Percentiles rank a stretch among this genome's conserved stretches.
These are phyloP conservation scores for Ustulina deusta DNA, from an alignment of 2,329 filamentous ascomycete species.

Conservation along the genomic window DNA sequence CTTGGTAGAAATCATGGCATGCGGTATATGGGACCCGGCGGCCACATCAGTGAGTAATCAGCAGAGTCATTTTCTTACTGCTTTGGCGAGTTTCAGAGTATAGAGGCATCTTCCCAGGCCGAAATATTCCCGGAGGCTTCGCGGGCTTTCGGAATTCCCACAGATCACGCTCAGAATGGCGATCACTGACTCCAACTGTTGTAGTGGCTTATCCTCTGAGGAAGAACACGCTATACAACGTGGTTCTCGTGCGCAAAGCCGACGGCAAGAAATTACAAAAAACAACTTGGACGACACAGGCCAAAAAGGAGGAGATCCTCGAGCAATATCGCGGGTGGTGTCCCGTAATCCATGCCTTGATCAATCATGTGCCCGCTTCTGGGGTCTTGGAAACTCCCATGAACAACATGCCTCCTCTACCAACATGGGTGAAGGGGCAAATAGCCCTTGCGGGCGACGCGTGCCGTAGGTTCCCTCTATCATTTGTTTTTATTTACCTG, in stretches of 20 bases:
- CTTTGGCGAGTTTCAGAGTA: not conserved
- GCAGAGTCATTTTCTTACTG: not conserved
- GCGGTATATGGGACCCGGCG: slow-evolving; percentile 55
- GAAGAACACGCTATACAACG: slow-evolving; percentile 73
- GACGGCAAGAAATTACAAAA: slow-evolving; percentile 61
- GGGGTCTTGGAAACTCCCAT: slow-evolving; percentile 76
- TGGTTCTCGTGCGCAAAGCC: slow-evolving; percentile 72
- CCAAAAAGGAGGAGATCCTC: slow-evolving; percentile 71
- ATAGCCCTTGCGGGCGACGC: slow-evolving; percentile 40
- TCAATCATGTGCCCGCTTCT: slow-evolving; percentile 16
- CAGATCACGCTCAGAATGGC: not conserved
- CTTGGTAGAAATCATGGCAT: slow-evolving; percentile 68
- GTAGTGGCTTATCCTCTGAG: slow-evolving; percentile 71
- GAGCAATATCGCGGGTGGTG: slow-evolving; percentile 58
- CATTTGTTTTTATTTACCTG: not conserved
- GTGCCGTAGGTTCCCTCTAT: slow-evolving; percentile 28
- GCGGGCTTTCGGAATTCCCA: not conserved
- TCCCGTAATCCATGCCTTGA: slow-evolving; percentile 27
- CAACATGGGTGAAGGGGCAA: slow-evolving; percentile 64
- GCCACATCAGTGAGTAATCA: slow-evolving; percentile 48
- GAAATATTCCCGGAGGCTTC: not conserved
- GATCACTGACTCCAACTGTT: not conserved
- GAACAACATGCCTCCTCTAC: slow-evolving; percentile 70
- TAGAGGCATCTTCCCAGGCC: not conserved
- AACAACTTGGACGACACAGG: slow-evolving; percentile 72